Percentiles rank a stretch among this genome's conserved stretches.
Conservation (phyloP, 148 eudicot genomes). For the Vaccinium vitisidaea region DNA sequence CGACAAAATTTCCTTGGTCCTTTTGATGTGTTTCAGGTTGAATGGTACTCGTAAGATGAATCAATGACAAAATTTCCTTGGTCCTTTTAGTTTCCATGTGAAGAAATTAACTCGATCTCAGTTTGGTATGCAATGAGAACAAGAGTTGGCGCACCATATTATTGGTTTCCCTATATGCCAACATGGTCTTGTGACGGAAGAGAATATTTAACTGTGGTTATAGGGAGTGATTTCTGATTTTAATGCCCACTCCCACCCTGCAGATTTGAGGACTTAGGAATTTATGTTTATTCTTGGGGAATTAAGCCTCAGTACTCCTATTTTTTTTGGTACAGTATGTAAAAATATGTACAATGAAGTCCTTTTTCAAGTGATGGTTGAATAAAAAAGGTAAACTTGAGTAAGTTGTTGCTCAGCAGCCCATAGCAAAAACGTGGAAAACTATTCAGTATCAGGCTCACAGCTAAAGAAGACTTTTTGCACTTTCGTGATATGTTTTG, state of each 20-base stretch:
- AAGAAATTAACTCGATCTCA: background rate
- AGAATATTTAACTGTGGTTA: background rate
- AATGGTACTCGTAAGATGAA: too few species aligned
- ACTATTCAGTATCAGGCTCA: too few species aligned
- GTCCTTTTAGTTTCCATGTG: background rate
- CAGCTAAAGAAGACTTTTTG: too few species aligned
- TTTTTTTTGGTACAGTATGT: background rate
- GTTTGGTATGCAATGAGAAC: background rate
- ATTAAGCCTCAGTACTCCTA: background rate
- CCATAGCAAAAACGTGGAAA: too few species aligned
- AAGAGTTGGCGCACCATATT: background rate
- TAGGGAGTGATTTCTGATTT: background rate
- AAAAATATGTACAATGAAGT: background rate
- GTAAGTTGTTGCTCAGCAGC: too few species aligned
- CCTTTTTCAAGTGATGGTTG: background rate
- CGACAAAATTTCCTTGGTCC: conserved; percentile 45
- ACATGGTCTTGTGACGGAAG: background rate
- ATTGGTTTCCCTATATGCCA: background rate
- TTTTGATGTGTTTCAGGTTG: too few species aligned
- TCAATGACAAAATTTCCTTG: too few species aligned
- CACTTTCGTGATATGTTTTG: too few species aligned
- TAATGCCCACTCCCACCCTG: background rate
- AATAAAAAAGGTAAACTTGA: too few species aligned
- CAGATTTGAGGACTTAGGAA: background rate
- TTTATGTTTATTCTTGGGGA: background rate